Evolutionary conservation across 257 asterid genomes (phyloP), one percentile per base, ranked within the genome.

Genomic region (Lycium ferocissimum): DNA sequence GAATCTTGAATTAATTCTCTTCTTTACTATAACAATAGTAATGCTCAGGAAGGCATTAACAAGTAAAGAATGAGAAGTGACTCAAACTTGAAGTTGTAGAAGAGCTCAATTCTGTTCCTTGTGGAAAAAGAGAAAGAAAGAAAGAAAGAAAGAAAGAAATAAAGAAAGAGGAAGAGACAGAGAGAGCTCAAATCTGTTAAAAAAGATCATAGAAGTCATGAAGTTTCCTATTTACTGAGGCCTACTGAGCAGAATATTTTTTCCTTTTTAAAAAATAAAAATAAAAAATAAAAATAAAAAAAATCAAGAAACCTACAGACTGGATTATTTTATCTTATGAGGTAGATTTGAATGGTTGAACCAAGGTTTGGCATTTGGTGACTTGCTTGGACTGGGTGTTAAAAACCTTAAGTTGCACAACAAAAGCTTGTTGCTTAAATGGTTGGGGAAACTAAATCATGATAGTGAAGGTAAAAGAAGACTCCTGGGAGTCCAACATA

Each of bases 21-120:
- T 70, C 54, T 45, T 20, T 70, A 38, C 51, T 54, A 70, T 70
- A 40, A 70, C 13, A 43, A 14, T 17, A 70, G 54, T 40, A 17
- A 70, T 70, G 54, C 54, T 70, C 15, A 70, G 79, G 79, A 70
- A 38, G 79, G 54, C 54, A 40, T 17, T 38, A 38, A n/a, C 33
- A 38, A 18, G 79, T 71, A 71, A 1, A 40, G 79, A 71, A 71
- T 17, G 79, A 71, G 35, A 71, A 71, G 79, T n/a, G 56, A 18
- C 57, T 2, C 71, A 63, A 22, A 63, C 71, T 63, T 26, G 40
- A 63, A 6, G 71, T 63, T 63, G 40, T 26, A 22, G 40, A 63
- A 63, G 62, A 26, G 15, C 70, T 20, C 15, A 22, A 62, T 5
- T 54, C 18, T 9, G 70, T 33, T 62, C 70, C 38, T 33, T 62